These are phyloP conservation scores for Rhytidiadelphus loreus DNA, from an alignment of 225 moss, liverwort and hornwort genomes.

Conservation along the genomic window DNA sequence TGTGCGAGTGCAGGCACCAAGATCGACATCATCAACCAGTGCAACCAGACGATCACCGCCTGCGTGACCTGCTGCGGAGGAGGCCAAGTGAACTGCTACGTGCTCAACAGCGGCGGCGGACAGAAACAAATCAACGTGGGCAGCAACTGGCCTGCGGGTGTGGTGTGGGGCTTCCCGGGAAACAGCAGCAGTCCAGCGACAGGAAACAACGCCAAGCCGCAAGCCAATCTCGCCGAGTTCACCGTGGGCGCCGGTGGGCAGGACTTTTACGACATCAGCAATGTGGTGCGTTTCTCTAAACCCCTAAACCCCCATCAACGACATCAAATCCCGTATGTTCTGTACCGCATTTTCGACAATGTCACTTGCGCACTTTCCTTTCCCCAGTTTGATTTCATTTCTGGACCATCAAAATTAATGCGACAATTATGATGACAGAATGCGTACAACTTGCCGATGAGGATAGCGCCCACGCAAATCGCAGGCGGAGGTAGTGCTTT, in stretches of 20 bases:
- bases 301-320: background rate
- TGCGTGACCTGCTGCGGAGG: conserved; percentile 22
- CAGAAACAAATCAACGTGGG: conserved; percentile 3
- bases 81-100: conserved; percentile 2
- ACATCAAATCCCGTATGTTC: background rate
- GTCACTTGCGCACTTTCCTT: background rate
- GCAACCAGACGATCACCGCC: conserved; percentile 8
- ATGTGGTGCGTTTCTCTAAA: conserved; percentile 10
- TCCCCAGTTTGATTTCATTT: too few species aligned
- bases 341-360: background rate
- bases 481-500: background rate
- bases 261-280: conserved; percentile 47
- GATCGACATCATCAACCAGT: conserved; percentile 28
- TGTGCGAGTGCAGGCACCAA: background rate
- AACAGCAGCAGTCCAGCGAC: background rate
- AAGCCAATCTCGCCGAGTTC: conserved; percentile 37
- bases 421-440: background rate
- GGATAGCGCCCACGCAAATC: conserved; percentile 6
- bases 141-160: conserved; percentile 19
- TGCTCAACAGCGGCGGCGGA: background rate
- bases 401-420: background rate
- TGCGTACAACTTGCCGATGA: conserved; percentile 22
- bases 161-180: conserved; percentile 38
- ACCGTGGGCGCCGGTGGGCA: conserved; percentile 2
- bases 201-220: conserved; percentile 34